Conservation (phyloP, 176 grass and related monocot genomes). For the Areca catechu region DNA sequence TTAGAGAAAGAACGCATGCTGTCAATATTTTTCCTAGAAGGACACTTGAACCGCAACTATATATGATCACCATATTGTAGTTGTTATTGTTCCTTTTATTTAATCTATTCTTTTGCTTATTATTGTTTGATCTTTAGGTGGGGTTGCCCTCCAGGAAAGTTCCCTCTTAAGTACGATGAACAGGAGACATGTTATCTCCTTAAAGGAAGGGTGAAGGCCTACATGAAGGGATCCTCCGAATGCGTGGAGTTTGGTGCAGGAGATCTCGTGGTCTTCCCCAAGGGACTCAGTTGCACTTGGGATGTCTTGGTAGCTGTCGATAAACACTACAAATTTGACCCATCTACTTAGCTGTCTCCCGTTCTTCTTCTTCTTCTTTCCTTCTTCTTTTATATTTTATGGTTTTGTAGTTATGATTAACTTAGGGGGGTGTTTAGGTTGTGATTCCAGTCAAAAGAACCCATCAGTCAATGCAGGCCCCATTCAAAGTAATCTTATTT, state of each 20-base stretch:
- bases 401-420: not conserved
- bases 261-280: slow-evolving; percentile 86
- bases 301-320: slow-evolving; percentile 66
- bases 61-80: not conserved
- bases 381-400: not conserved
- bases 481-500: slow-evolving; percentile 1
- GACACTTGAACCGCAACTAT: not conserved
- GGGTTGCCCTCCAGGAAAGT: slow-evolving; percentile 74
- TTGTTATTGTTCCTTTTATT: not conserved
- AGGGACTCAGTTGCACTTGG: slow-evolving; percentile 90
- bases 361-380: no score
- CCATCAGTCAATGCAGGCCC: slow-evolving; percentile 2
- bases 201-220: slow-evolving; percentile 68
- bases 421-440: not conserved
- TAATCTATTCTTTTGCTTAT: not conserved
- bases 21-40: no score
- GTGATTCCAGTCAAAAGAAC: not conserved
- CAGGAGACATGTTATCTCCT: slow-evolving; percentile 81
- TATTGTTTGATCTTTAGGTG: slow-evolving; percentile 22
- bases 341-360: slow-evolving; percentile 26
- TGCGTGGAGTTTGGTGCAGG: slow-evolving; percentile 83
- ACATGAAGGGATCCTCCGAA: slow-evolving; percentile 62
- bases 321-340: slow-evolving; percentile 91
- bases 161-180: slow-evolving; percentile 74
- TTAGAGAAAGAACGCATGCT: no score